A percentile compares a stretch with the other conserved stretches of the same genome.
Conservation (phyloP, 306 rosid species). For the Acmispon strigosus region DNA sequence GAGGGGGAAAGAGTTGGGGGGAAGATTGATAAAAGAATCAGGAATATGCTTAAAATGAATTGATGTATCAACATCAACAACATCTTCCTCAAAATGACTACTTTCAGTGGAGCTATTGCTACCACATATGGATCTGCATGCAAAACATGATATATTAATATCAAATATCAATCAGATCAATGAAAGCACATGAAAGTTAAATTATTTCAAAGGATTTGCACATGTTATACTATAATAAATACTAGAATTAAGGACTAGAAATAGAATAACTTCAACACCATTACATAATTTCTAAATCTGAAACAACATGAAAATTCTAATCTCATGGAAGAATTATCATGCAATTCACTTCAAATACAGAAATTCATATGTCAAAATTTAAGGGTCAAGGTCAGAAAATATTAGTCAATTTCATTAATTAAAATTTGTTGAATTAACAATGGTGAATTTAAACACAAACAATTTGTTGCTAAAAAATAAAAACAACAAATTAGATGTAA, state of each 20-base stretch:
- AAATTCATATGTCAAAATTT: not conserved
- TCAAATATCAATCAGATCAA: not conserved
- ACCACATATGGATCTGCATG: constrained; percentile 36
- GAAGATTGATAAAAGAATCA: constrained; percentile 46
- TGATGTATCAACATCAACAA: constrained; percentile 36
- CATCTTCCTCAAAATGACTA: constrained; percentile 24
- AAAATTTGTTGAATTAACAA: not conserved
- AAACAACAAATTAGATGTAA: too few relatives aligned
- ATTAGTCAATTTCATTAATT: not conserved
- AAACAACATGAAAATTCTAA: not conserved
- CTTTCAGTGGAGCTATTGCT: constrained; percentile 5
- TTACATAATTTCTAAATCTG: not conserved
- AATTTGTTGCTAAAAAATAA: too few relatives aligned
- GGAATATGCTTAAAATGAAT: constrained; percentile 36
- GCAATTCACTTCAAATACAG: not conserved
- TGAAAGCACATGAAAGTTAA: not conserved
- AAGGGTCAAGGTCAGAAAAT: not conserved
- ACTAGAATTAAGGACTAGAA: not conserved
- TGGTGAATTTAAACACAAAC: too few relatives aligned
- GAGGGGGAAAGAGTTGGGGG: constrained; percentile 43
- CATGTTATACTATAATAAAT: not conserved
- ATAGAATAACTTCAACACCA: not conserved
- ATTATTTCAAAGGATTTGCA: not conserved
- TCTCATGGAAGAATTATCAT: not conserved
- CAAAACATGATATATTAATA: not conserved